phyloP scores from a whole-genome alignment of 768 basidiomycete genomes.

The Xanthoconium purpureum region DNA sequence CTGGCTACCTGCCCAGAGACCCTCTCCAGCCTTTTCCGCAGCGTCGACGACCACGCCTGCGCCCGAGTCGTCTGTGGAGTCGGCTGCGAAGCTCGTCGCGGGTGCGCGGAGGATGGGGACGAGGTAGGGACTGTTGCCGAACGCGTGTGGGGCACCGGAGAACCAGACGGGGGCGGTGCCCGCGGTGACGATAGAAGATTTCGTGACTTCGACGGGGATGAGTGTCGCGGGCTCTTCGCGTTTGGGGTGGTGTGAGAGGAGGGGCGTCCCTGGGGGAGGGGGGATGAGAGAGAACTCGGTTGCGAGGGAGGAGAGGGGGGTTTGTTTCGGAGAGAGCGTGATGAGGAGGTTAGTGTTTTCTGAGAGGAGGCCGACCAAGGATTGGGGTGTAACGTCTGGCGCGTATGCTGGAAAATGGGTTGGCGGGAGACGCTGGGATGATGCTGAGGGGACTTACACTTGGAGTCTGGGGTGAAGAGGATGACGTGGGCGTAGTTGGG shows the following conservation, averaged over 20 bases:
- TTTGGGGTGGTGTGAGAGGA: conserved; percentile 83
- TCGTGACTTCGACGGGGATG: conserved; percentile 58
- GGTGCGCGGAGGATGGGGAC: conserved; percentile 82
- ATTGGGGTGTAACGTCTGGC: conserved; percentile 77
- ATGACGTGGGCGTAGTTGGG: conserved; percentile 83
- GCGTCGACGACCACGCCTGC: conserved; percentile 69
- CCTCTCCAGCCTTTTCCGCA: conserved; percentile 71
- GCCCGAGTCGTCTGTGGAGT: conserved; percentile 52
- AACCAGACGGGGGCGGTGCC: conserved; percentile 67
- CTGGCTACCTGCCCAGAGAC: conserved; percentile 77
- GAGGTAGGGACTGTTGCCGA: conserved; percentile 72
- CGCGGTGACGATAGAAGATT: conserved; percentile 44
- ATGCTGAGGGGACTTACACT: conserved; percentile 52
- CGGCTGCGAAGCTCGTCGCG: conserved; percentile 70
- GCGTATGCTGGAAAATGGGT: conserved; percentile 50
- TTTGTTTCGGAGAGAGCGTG: conserved; percentile 73
- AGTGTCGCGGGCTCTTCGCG: conserved; percentile 61
- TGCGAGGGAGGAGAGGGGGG: conserved; percentile 71
- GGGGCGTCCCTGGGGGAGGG: conserved; percentile 77
- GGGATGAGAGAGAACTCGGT: conserved; percentile 90
- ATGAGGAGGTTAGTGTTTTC: conserved; percentile 81
- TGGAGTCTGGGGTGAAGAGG: conserved; percentile 80
- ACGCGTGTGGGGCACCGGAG: conserved; percentile 63
- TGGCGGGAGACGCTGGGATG: background rate
- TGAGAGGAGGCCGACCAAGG: conserved; percentile 66